Evolutionary conservation across 1,139 yeast species (phyloP), one percentile per base, ranked within the genome.

Genomic region (Suhomyces atakaporum): DNA sequence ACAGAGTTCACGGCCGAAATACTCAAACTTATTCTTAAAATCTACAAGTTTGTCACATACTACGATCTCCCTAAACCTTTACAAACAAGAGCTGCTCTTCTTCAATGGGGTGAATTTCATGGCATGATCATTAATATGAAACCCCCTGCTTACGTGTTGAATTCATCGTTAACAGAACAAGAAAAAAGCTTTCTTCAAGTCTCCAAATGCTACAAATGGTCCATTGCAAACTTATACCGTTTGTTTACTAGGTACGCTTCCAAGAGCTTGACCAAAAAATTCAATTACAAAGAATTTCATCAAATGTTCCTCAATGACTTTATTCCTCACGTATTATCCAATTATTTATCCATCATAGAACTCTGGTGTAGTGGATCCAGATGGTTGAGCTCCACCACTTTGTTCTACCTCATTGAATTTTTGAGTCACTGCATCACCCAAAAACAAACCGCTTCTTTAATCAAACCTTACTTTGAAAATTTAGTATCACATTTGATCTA

Each of bases 171-270:
- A 4, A 44, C 56, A 25, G 74, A 69, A 37, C 60, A 58, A 41
- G 75, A 69, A 33, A 63, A 59, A 44, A 51, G 62, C 33, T 55
- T 62, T 36, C 51, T 69, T 11, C 74, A 71, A 47, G 53, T 69
- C 28, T 60, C 75, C 23, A 90, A 88, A 59, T 77, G 92, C 45
- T 86, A 88, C 60, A 92, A 92, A 59, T 90, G 98, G 97, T 79
- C 95, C 1, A 81, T 81, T 51, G 89, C 88, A 23, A 88, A 88
- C 55, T 60, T 90, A 33, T 77, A 74, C 51, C 76, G 95, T 46
- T 59, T 89, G n/a, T 86, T 84, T 53, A 75, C 74, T 38, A 72
- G 95, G 49, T 89, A 86, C 56, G 89, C 86, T 2, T 75, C 82
- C 6, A 58, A 53, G 29, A 56, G 61, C 26, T 57, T 81, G 26